Evolutionary conservation across 1,139 yeast genomes (phyloP).

Genomic region (Hansenula sp.): DNA sequence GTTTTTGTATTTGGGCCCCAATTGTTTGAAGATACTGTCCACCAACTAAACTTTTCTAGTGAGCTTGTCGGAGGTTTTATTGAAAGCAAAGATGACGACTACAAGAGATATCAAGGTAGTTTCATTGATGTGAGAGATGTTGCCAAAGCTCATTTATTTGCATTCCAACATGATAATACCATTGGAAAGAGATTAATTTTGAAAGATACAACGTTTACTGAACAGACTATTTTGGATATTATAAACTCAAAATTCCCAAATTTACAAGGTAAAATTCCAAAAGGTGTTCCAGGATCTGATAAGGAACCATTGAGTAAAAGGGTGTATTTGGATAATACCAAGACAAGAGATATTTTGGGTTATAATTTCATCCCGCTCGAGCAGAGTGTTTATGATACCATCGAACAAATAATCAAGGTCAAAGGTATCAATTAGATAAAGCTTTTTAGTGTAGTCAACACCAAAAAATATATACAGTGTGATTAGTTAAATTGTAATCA

Average conservation of each 20-base stretch:
- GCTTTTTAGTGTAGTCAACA: too few relatives aligned
- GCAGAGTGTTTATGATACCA: slow-evolving; percentile 35
- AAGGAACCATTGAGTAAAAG: slow-evolving; percentile 23
- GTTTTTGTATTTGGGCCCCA: slow-evolving; percentile 45
- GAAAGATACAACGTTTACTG: slow-evolving; percentile 25
- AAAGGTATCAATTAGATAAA: background rate
- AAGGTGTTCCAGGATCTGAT: slow-evolving; percentile 10
- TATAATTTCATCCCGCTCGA: slow-evolving; percentile 34
- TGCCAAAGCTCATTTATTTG: slow-evolving; percentile 45
- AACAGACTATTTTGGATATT: slow-evolving; percentile 29
- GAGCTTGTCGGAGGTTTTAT: slow-evolving; percentile 10
- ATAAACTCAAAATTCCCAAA: slow-evolving; percentile 31
- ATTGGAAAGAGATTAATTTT: slow-evolving; percentile 29
- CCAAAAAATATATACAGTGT: too few relatives aligned
- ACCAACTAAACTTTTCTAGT: slow-evolving; percentile 27
- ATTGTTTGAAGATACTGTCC: slow-evolving; percentile 23
- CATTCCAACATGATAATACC: slow-evolving; percentile 20
- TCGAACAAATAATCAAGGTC: slow-evolving; percentile 32
- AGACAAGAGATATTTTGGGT: slow-evolving; percentile 26
- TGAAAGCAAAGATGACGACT: slow-evolving; percentile 4
- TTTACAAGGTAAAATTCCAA: slow-evolving; percentile 29
- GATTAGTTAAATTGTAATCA: too few relatives aligned
- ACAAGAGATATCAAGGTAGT: slow-evolving; percentile 4
- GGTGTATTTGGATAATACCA: background rate
- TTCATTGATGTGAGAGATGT: slow-evolving; percentile 51